Percentiles rank a stretch among this genome's conserved stretches.
Conservation (phyloP, 108 stramenopile species). For the Skeletonema marinoi region DNA sequence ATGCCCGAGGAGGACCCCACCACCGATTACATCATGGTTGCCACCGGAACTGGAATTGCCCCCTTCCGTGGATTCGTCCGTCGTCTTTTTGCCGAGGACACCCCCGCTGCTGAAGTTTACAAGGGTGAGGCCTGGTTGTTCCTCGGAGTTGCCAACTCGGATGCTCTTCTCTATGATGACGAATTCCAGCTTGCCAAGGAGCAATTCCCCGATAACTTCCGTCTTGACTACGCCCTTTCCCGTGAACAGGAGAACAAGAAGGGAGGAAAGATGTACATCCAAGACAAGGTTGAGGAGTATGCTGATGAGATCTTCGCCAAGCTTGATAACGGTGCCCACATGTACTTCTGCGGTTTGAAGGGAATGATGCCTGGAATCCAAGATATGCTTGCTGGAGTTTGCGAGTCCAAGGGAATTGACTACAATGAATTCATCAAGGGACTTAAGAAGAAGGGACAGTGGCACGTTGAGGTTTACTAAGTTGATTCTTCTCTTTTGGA, state of each 20-base stretch:
- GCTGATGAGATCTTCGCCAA: conserved; percentile 92
- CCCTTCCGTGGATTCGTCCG: conserved; percentile 97
- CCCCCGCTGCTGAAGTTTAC: conserved; percentile 89
- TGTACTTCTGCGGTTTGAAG: conserved; percentile 99
- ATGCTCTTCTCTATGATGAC: conserved; percentile 96
- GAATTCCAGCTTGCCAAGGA: conserved; percentile 94
- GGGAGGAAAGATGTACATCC: conserved; percentile 99
- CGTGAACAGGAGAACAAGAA: conserved; percentile 93
- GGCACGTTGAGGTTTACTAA: conserved; percentile 89
- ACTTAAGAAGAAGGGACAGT: conserved; percentile 86
- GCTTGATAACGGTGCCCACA: conserved; percentile 93
- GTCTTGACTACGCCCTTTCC: conserved; percentile 93
- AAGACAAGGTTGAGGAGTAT: conserved; percentile 97
- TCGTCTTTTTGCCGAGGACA: conserved; percentile 94
- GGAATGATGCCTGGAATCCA: conserved; percentile 99
- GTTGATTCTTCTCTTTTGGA: background rate
- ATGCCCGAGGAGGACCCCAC: conserved; percentile 94
- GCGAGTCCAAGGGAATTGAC: conserved; percentile 85
- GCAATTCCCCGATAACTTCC: conserved; percentile 89
- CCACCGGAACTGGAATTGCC: conserved; percentile 97
- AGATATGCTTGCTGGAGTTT: conserved; percentile 91
- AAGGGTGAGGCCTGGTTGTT: conserved; percentile 97
- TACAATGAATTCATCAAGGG: conserved; percentile 88
- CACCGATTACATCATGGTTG: conserved; percentile 98
- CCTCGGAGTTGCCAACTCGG: conserved; percentile 96